These are phyloP conservation scores for Cladosporium sphaerospermum DNA, from an alignment of 2,329 filamentous ascomycete species.

Conservation along the genomic window DNA sequence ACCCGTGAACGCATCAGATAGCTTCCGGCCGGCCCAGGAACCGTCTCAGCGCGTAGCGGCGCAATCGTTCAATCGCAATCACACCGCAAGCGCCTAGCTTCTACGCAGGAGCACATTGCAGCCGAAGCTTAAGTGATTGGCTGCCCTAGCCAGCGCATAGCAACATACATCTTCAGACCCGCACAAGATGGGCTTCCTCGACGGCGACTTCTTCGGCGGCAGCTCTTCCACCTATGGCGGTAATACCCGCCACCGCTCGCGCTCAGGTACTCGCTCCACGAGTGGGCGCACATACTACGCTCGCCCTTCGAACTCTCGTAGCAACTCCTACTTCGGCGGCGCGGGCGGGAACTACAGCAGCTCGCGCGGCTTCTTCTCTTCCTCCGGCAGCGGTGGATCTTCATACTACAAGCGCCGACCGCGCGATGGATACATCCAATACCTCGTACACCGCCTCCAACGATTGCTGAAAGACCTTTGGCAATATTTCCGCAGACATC, in stretches of 20 bases:
- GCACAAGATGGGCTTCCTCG: slow-evolving; percentile 28
- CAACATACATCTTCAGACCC: neutral
- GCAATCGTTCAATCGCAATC: neutral
- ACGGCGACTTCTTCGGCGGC: slow-evolving; percentile 16
- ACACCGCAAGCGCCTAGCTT: neutral
- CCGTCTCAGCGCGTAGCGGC: neutral
- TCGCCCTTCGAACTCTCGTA: slow-evolving; percentile 16
- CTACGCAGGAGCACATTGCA: slow-evolving; percentile 1
- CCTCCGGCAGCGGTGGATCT: slow-evolving; percentile 38
- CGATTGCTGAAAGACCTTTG: slow-evolving; percentile 73
- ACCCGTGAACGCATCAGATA: too few species aligned
- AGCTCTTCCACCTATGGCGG: slow-evolving; percentile 24
- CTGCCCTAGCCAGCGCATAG: slow-evolving; percentile 1
- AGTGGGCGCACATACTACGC: slow-evolving; percentile 20
- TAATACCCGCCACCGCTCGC: slow-evolving; percentile 16
- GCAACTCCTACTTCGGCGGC: slow-evolving; percentile 19
- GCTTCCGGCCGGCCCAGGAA: neutral
- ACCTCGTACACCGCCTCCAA: slow-evolving; percentile 68
- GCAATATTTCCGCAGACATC: slow-evolving; percentile 75
- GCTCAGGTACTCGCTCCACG: slow-evolving; percentile 14
- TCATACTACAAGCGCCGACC: slow-evolving; percentile 72
- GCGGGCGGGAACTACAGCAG: slow-evolving; percentile 10
- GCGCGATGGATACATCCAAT: slow-evolving; percentile 69
- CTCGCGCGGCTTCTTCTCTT: slow-evolving; percentile 25
- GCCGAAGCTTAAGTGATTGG: slow-evolving; percentile 9